A percentile compares a stretch with the other conserved stretches of the same genome.
These are phyloP conservation scores for Astrocystis sublimbata DNA, from an alignment of 495 filamentous ascomycete genomes.

Conservation along the genomic window DNA sequence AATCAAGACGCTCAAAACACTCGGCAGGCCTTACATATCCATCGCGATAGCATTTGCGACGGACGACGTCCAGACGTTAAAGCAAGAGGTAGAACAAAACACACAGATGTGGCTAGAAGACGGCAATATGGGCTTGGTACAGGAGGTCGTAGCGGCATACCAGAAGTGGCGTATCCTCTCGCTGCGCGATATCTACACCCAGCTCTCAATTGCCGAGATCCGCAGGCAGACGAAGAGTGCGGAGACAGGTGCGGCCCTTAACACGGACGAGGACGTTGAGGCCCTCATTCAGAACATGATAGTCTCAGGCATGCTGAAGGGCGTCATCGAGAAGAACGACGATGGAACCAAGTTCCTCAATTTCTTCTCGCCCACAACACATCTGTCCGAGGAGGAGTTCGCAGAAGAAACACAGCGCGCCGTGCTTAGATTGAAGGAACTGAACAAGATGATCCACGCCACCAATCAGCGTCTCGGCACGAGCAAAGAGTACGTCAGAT, in stretches of 20 bases:
- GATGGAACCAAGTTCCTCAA: constrained; percentile 41
- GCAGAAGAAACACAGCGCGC: constrained; percentile 43
- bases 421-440: constrained; percentile 43
- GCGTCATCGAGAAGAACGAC: constrained; percentile 50
- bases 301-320: constrained; percentile 54
- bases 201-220: constrained; percentile 55
- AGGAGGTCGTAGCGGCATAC: constrained; percentile 50
- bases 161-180: constrained; percentile 53
- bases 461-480: constrained; percentile 58
- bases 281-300: constrained; percentile 58
- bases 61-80: constrained; percentile 56
- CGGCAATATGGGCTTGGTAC: constrained; percentile 46
- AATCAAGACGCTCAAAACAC: constrained; percentile 56
- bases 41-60: constrained; percentile 69
- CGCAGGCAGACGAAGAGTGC: constrained; percentile 49
- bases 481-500: constrained; percentile 61
- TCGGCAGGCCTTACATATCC: constrained; percentile 69
- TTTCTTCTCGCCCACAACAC: constrained; percentile 36
- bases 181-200: constrained; percentile 48
- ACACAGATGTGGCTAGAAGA: constrained; percentile 59
- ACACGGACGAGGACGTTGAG: constrained; percentile 45
- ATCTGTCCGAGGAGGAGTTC: constrained; percentile 50
- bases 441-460: constrained; percentile 44
- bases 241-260: constrained; percentile 53
- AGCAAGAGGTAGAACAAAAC: constrained; percentile 54